Evolutionary conservation across 163 green algal species (phyloP), one percentile per base, ranked within the genome.

Genomic region (Dunaliella salina): DNA sequence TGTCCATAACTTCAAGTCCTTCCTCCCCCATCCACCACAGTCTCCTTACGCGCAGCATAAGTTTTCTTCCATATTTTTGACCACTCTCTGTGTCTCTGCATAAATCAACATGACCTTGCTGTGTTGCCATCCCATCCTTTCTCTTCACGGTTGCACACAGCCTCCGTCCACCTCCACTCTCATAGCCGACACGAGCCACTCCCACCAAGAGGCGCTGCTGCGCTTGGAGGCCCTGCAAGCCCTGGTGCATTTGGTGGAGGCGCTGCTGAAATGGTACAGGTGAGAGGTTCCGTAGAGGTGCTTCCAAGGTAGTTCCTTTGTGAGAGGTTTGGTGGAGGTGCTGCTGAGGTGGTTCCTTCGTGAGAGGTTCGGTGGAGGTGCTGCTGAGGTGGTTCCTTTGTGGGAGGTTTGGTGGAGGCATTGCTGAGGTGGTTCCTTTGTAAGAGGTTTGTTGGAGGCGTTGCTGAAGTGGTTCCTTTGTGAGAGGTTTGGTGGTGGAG

Each of bases 171-270:
- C 87, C 24, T 69, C 87, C 34, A 80, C 84, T 0, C 80, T 85
- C 33, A 88, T 85, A 11, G 67, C 83, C 13, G 85, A 83, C 32
- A 80, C 85, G 33, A n/a, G 81, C 69, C 84, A 86, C 40, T 84
- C 78, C 71, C 92, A 95, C 85, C 90, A 93, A 45, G 91, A 96
- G 87, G 80, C 87, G 85, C 83, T 87, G 82, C 88, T 95, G 83
- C 83, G 91, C 59, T 72, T 92, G 87, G 95, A 97, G 87, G 95
- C 96, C 40, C 92, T 99, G 88, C 89, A 93, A 75, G 96, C 93
- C 84, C 88, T 98, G 72, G 94, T 96, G 13, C 91, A 92, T 85
- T 88, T 94, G 17, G 86, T 97, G 83, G 91, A 93, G 45, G 93
- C 95, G 0, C 91, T 98, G 88, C 89, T 92, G 35, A 87, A 86